A percentile compares a stretch with the other conserved stretches of the same genome.
Conservation (phyloP, 2,329 filamentous ascomycete genomes). For the Cladorrhinum sp. region DNA sequence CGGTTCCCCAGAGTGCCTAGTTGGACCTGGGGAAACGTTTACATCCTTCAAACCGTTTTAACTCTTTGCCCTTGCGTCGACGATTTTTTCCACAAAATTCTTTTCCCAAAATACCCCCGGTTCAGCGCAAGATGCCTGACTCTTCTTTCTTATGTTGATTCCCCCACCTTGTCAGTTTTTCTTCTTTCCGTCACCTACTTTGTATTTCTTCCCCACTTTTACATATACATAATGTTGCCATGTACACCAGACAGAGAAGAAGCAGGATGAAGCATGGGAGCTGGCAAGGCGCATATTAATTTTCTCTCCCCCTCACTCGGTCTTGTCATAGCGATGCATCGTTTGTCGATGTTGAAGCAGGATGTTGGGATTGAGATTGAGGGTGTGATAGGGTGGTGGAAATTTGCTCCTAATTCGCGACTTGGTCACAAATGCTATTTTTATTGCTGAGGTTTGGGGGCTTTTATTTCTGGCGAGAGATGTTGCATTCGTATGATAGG, state of each 20-base stretch:
- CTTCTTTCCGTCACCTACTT: background rate
- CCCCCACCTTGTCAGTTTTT: background rate
- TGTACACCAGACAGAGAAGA: background rate
- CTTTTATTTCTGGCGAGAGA: background rate
- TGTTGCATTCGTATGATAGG: too few relatives aligned
- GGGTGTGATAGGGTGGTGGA: background rate
- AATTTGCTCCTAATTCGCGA: background rate
- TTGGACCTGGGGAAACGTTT: constrained; percentile 6
- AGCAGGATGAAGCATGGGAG: background rate
- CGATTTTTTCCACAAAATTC: constrained; percentile 6
- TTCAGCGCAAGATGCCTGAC: constrained; percentile 1
- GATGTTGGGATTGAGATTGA: background rate
- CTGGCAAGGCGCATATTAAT: too few relatives aligned
- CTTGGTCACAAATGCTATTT: background rate
- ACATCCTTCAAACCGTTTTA: background rate
- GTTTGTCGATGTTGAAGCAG: background rate
- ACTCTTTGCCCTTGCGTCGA: constrained; percentile 1
- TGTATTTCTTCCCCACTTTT: background rate
- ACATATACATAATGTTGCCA: constrained; percentile 6
- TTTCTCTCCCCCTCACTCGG: too few relatives aligned
- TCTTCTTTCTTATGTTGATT: constrained; percentile 6
- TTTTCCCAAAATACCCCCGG: constrained; percentile 7
- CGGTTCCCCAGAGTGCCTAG: constrained; percentile 33
- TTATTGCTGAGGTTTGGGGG: constrained; percentile 4
- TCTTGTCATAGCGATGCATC: background rate